phyloP scores from a whole-genome alignment of 805 yeast species.

The Tetrapisispora arboricola region DNA sequence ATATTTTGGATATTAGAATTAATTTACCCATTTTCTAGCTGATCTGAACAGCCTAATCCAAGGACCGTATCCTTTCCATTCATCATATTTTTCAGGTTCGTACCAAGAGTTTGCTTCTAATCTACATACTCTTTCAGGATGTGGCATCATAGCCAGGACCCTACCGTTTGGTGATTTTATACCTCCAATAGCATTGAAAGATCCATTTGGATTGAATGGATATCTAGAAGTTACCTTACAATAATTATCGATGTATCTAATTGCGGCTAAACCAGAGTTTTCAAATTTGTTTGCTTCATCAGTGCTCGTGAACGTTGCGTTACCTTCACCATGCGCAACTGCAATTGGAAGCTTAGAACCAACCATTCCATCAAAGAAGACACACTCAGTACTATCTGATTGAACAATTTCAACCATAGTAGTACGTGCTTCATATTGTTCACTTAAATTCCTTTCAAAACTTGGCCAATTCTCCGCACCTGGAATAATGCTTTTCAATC shows the following conservation, averaged over 20 bases:
- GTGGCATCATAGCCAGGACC: constrained; percentile 98
- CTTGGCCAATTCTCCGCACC: constrained; percentile 91
- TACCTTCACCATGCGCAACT: constrained; percentile 98
- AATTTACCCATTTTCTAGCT: constrained; percentile 87
- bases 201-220: constrained; percentile 95
- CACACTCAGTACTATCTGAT: constrained; percentile 36
- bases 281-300: constrained; percentile 41
- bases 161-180: constrained; percentile 84
- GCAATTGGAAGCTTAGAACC: constrained; percentile 94
- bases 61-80: constrained; percentile 83
- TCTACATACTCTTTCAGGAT: constrained; percentile 91
- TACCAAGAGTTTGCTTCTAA: constrained; percentile 86
- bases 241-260: constrained; percentile 84
- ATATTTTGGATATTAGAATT: background rate
- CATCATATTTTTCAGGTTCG: constrained; percentile 48
- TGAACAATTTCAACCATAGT: constrained; percentile 74
- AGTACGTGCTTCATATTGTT: constrained; percentile 94
- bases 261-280: constrained; percentile 45
- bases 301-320: constrained; percentile 55
- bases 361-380: constrained; percentile 81
- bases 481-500: constrained; percentile 72
- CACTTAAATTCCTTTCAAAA: constrained; percentile 81
- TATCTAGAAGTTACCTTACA: constrained; percentile 73
- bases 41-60: constrained; percentile 90
- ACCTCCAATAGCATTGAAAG: constrained; percentile 90